These are phyloP conservation scores for Apiospora sp. DNA, from an alignment of 2,329 filamentous ascomycete genomes.

Conservation along the genomic window DNA sequence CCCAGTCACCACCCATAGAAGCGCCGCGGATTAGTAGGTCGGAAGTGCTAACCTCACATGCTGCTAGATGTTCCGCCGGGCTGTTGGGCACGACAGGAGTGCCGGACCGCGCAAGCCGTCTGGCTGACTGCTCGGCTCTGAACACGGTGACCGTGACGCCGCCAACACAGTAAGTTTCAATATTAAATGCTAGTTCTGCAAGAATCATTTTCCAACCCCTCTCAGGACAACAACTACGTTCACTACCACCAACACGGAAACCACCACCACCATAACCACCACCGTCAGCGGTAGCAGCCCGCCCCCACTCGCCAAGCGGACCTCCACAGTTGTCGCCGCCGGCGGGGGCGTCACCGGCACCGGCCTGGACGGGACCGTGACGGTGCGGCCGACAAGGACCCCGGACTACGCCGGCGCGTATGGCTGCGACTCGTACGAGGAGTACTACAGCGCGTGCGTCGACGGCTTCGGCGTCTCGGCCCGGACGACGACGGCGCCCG, in stretches of 20 bases:
- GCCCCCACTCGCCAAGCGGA: neutral
- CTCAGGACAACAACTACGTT: neutral
- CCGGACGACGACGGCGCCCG: neutral
- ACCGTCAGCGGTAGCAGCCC: neutral
- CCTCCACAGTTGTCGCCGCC: neutral
- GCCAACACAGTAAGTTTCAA: neutral
- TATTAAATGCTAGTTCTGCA: neutral
- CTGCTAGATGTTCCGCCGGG: neutral
- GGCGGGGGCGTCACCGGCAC: neutral
- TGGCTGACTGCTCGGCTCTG: conserved; percentile 3
- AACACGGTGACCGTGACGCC: neutral
- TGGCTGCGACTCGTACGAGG: neutral
- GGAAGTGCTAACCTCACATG: neutral
- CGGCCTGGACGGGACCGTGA: neutral
- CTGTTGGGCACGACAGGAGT: neutral
- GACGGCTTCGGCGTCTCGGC: neutral
- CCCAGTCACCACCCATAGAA: neutral
- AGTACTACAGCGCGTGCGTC: neutral
- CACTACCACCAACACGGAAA: neutral
- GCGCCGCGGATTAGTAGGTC: too few species aligned
- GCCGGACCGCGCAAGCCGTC: neutral
- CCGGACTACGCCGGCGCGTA: neutral
- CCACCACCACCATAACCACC: neutral
- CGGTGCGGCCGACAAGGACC: neutral
- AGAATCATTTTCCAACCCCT: too few species aligned